These are phyloP conservation scores for Raphanus raphanistrum DNA, from an alignment of 345 rosid species.

Conservation along the genomic window DNA sequence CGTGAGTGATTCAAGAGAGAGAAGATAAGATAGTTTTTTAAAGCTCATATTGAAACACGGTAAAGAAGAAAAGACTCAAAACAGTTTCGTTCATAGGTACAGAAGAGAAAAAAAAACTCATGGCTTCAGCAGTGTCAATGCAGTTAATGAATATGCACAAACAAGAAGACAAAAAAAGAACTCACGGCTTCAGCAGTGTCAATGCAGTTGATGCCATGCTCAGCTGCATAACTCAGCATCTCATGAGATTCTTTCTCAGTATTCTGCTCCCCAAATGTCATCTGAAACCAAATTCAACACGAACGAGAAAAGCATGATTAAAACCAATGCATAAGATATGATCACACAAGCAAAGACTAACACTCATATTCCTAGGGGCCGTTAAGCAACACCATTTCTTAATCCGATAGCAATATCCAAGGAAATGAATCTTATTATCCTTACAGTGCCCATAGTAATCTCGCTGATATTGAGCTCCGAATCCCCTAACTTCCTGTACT, in stretches of 20 bases:
- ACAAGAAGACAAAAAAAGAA: constrained; percentile 4
- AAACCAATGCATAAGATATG: neutral
- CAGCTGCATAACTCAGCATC: constrained; percentile 68
- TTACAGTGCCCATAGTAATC: constrained; percentile 76
- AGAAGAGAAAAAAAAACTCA: too few relatives aligned
- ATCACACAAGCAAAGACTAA: constrained; percentile 4
- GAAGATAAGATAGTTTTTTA: neutral
- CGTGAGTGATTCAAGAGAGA: neutral
- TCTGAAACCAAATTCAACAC: constrained; percentile 43
- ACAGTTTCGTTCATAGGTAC: neutral
- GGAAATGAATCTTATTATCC: constrained; percentile 23
- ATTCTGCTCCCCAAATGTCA: constrained; percentile 91
- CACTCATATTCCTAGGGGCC: neutral
- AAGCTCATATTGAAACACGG: constrained; percentile 8
- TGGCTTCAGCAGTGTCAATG: too few relatives aligned
- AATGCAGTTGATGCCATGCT: constrained; percentile 66
- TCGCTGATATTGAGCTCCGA: constrained; percentile 79
- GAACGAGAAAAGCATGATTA: neutral
- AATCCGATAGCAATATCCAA: too few relatives aligned
- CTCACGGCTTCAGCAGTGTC: constrained; percentile 89
- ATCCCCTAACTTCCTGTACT: constrained; percentile 78
- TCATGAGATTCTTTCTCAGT: constrained; percentile 88
- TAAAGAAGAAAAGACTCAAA: neutral
- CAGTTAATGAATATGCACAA: neutral
- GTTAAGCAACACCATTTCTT: too few relatives aligned